A percentile compares a stretch with the other conserved stretches of the same genome.
These are phyloP conservation scores for Lithocarpus polystachyus DNA, from an alignment of 306 rosid species.

Conservation along the genomic window DNA sequence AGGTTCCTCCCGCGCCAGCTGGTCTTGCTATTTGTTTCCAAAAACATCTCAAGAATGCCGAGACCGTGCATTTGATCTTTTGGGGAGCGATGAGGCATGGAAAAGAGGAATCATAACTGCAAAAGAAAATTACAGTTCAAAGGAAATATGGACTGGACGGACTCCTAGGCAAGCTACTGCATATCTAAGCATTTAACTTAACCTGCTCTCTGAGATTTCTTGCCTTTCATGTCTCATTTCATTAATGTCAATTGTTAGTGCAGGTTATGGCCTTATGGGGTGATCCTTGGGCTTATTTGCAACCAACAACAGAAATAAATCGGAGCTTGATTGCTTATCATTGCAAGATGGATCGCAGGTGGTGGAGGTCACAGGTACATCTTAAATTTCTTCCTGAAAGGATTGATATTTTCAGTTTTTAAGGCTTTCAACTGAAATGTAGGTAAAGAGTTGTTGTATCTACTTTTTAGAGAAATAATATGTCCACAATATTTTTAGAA, in stretches of 20 bases:
- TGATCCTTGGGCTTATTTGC: slow-evolving; percentile 79
- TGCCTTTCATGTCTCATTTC: neutral
- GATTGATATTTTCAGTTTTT: neutral
- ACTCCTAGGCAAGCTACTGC: slow-evolving; percentile 65
- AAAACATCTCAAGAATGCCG: slow-evolving; percentile 82
- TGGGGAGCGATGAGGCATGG: slow-evolving; percentile 60
- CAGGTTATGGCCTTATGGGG: slow-evolving; percentile 98
- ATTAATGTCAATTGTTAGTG: slow-evolving; percentile 5
- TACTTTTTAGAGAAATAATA: too few relatives aligned
- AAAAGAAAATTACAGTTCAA: slow-evolving; percentile 70
- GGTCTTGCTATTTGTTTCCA: slow-evolving; percentile 92
- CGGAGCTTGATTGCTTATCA: slow-evolving; percentile 73
- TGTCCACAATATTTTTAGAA: too few relatives aligned
- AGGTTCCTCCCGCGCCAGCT: slow-evolving; percentile 70
- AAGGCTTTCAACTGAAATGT: too few relatives aligned
- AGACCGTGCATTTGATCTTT: slow-evolving; percentile 63
- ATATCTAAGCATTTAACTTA: slow-evolving; percentile 8
- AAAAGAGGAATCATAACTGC: slow-evolving; percentile 54
- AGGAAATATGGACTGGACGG: slow-evolving; percentile 74
- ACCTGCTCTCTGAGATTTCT: slow-evolving; percentile 13
- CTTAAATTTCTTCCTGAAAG: neutral
- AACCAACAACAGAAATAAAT: slow-evolving; percentile 87
- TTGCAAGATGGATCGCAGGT: slow-evolving; percentile 81
- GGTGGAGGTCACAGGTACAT: slow-evolving; percentile 97
- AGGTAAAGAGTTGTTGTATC: too few relatives aligned